Percentiles rank a stretch among this genome's conserved stretches.
These are phyloP conservation scores for Globisporangium carolinianum DNA, from an alignment of 352 stramenopile genomes.

Conservation along the genomic window DNA sequence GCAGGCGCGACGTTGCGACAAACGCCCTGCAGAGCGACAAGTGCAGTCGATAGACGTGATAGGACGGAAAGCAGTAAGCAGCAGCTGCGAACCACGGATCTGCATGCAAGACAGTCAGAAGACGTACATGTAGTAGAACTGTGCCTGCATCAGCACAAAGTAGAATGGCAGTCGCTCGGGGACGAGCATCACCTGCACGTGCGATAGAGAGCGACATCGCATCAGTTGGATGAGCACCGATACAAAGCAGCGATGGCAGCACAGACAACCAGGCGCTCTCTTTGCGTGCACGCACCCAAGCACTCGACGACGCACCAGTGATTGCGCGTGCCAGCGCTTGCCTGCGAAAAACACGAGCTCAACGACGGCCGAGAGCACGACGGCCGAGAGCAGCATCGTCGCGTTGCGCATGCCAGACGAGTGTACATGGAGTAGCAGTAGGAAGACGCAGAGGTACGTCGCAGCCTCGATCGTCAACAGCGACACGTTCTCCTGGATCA, in stretches of 20 bases:
- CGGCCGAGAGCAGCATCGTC: constrained; percentile 42
- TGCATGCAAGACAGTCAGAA: no score
- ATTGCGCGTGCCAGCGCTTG: constrained; percentile 65
- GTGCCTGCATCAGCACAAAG: constrained; percentile 53
- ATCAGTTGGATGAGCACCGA: background rate
- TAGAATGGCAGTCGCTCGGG: constrained; percentile 49
- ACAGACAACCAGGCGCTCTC: background rate
- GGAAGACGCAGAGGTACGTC: constrained; percentile 48
- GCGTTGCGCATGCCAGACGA: constrained; percentile 71
- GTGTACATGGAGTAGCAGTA: constrained; percentile 71
- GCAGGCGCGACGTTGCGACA: constrained; percentile 52
- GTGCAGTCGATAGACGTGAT: no score
- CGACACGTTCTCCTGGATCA: constrained; percentile 75
- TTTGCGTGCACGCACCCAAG: no score
- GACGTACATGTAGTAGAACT: constrained; percentile 75
- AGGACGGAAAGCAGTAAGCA: no score
- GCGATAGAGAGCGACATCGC: background rate
- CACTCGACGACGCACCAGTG: constrained; percentile 25
- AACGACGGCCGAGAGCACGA: constrained; percentile 44
- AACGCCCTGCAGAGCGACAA: constrained; percentile 38
- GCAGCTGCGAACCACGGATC: no score
- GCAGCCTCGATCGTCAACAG: constrained; percentile 56
- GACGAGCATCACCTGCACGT: constrained; percentile 43
- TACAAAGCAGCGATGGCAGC: background rate
- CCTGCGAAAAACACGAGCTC: constrained; percentile 59